Conservation (phyloP, 257 asterid genomes). For the Solanum clarkiae region DNA sequence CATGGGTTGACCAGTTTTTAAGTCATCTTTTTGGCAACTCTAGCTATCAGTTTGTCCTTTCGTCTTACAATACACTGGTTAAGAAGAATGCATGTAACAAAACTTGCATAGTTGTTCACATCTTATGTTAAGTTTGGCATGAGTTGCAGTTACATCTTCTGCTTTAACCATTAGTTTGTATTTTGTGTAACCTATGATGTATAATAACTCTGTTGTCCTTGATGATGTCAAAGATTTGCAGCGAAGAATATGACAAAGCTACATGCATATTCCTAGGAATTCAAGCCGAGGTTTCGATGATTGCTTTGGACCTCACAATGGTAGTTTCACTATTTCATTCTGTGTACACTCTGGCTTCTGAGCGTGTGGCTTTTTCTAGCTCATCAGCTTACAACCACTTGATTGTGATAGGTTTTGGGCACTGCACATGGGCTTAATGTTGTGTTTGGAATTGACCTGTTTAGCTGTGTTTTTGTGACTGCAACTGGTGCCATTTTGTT, state of each 20-base stretch:
- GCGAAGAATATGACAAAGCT: constrained; percentile 69
- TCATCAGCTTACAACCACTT: neutral
- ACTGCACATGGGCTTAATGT: constrained; percentile 90
- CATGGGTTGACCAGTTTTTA: neutral
- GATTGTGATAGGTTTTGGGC: constrained; percentile 68
- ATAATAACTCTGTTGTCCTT: constrained; percentile 14
- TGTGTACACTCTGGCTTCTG: neutral
- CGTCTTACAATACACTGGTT: neutral
- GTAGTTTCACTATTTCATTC: constrained; percentile 24
- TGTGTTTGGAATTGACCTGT: constrained; percentile 69
- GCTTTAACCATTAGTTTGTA: neutral
- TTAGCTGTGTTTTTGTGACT: constrained; percentile 63
- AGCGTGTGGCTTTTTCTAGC: neutral
- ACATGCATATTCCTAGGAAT: constrained; percentile 74
- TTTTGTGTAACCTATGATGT: neutral
- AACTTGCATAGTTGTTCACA: neutral
- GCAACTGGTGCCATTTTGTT: constrained; percentile 58
- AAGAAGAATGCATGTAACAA: neutral
- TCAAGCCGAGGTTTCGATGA: constrained; percentile 77
- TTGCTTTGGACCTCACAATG: constrained; percentile 80
- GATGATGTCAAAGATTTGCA: constrained; percentile 56
- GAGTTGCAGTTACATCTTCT: neutral
- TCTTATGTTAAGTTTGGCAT: neutral
- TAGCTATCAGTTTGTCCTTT: neutral
- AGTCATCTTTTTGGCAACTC: neutral